phyloP scores from a whole-genome alignment of 2,329 filamentous ascomycete genomes.

The Exophiala xenobiotica region DNA sequence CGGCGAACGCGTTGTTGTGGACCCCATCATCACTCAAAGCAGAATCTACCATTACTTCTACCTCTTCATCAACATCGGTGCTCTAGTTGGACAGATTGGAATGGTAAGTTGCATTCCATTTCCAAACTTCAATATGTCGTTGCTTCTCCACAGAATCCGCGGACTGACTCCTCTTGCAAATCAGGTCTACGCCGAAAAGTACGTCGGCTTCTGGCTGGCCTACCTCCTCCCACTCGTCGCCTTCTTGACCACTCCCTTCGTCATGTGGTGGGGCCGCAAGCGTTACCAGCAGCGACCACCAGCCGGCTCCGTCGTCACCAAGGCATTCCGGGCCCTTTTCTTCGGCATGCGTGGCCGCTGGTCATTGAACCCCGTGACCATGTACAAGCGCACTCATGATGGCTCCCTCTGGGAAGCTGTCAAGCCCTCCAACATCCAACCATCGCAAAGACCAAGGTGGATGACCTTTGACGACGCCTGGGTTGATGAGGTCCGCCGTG shows the following conservation, averaged over 20 bases:
- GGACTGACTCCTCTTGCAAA: too few species aligned
- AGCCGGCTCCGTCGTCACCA: conserved; percentile 67
- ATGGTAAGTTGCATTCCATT: conserved; percentile 61
- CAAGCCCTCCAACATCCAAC: conserved; percentile 59
- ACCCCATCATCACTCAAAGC: conserved; percentile 65
- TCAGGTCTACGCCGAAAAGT: conserved; percentile 66
- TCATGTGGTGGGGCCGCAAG: conserved; percentile 60
- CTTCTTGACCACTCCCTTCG: conserved; percentile 60
- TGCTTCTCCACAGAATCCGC: too few species aligned
- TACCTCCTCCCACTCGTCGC: conserved; percentile 67
- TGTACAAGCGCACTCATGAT: conserved; percentile 32
- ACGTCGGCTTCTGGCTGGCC: conserved; percentile 72
- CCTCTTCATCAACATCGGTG: conserved; percentile 67
- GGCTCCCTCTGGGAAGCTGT: conserved; percentile 34
- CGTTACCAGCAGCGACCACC: conserved; percentile 65
- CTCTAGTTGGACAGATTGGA: conserved; percentile 61
- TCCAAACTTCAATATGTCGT: conserved; percentile 51
- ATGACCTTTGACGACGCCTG: conserved; percentile 82
- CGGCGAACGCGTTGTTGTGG: conserved; percentile 68
- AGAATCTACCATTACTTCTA: conserved; percentile 71
- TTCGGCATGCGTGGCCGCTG: conserved; percentile 64
- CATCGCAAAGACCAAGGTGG: conserved; percentile 56
- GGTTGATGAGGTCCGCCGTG: conserved; percentile 75
- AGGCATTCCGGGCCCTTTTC: conserved; percentile 55
- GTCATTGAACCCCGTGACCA: conserved; percentile 60